Percentiles rank a stretch among this genome's conserved stretches.
These are phyloP conservation scores for Porphyrellus cyaneotinctus DNA, from an alignment of 768 basidiomycete species.

Conservation along the genomic window DNA sequence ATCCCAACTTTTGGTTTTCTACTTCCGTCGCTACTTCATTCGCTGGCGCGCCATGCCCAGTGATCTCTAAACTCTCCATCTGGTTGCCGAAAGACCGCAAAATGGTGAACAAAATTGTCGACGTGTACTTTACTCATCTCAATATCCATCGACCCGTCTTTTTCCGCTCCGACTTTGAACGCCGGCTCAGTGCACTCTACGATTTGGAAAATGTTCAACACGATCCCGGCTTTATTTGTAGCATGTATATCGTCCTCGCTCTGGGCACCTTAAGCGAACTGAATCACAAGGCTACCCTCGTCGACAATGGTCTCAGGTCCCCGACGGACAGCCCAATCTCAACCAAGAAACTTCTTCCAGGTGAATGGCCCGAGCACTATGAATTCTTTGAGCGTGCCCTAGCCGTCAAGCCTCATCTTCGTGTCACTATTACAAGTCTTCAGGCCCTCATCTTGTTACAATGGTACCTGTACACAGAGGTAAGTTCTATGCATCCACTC, in stretches of 20 bases:
- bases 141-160: slow-evolving; percentile 80
- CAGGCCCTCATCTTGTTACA: slow-evolving; percentile 82
- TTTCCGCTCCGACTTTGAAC: slow-evolving; percentile 62
- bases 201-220: slow-evolving; percentile 46
- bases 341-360: slow-evolving; percentile 55
- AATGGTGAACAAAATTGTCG: slow-evolving; percentile 57
- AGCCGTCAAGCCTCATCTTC: slow-evolving; percentile 73
- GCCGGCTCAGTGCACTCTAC: slow-evolving; percentile 62
- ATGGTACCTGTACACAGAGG: slow-evolving; percentile 89
- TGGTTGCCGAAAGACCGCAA: slow-evolving; percentile 78
- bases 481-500: slow-evolving; percentile 28
- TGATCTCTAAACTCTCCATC: slow-evolving; percentile 36
- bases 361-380: slow-evolving; percentile 73
- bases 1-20: slow-evolving; percentile 57
- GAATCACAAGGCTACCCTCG: slow-evolving; percentile 60
- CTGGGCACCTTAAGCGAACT: slow-evolving; percentile 81
- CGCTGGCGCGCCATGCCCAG: slow-evolving; percentile 14
- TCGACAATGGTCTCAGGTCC: slow-evolving; percentile 43
- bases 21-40: slow-evolving; percentile 51
- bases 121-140: slow-evolving; percentile 72
- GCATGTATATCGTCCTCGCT: slow-evolving; percentile 71
- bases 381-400: slow-evolving; percentile 82
- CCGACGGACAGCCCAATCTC: slow-evolving; percentile 33
- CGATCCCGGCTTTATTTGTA: slow-evolving; percentile 78
- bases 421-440: slow-evolving; percentile 76